Evolutionary conservation across 768 basidiomycete genomes (phyloP).

Genomic region (Fomitopsis pulvina): DNA sequence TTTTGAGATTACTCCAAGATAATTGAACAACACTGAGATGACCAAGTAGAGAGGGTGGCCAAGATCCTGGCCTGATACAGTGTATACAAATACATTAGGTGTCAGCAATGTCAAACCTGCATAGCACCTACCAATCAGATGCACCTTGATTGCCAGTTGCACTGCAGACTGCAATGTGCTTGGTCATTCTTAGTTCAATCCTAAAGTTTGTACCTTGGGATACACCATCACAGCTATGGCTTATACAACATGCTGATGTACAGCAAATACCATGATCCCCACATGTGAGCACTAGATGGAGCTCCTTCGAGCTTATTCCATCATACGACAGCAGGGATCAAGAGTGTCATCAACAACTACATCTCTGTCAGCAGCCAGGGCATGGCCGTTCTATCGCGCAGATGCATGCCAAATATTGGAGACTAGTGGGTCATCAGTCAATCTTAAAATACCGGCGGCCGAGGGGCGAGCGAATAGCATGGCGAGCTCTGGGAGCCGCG

Average conservation of each 20-base stretch:
- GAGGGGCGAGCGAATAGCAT: neutral
- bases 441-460: neutral
- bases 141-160: slow-evolving; percentile 16
- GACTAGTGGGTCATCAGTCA: neutral
- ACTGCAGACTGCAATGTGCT: slow-evolving; percentile 13
- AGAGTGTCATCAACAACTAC: neutral
- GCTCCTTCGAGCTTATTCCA: neutral
- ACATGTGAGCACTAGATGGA: neutral
- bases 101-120: neutral
- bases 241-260: neutral
- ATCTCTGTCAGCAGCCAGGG: neutral
- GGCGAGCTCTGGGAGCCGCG: neutral
- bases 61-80: no score
- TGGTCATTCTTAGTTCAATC: slow-evolving; percentile 6
- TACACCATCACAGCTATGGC: neutral
- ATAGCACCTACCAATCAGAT: neutral
- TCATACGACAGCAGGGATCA: neutral
- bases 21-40: no score
- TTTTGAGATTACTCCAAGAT: no score
- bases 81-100: no score
- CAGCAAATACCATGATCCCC: neutral
- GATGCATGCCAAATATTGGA: neutral
- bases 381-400: neutral
- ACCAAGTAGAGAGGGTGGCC: no score
- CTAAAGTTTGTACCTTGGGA: neutral